Evolutionary conservation across 2,329 filamentous ascomycete species (phyloP).

Genomic region (Dactylellina cionopaga): DNA sequence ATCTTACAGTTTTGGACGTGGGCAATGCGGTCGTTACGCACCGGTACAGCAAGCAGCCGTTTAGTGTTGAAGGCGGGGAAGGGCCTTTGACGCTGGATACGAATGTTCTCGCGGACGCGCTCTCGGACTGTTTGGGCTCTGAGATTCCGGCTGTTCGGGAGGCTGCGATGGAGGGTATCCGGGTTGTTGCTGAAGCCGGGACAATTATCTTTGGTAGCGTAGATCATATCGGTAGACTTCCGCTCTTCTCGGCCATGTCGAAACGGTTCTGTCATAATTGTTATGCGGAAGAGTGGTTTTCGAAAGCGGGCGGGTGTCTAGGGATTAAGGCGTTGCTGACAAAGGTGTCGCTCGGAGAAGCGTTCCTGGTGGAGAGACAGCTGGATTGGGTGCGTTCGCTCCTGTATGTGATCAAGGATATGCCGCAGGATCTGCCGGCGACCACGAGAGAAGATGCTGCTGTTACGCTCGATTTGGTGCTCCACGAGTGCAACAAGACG

Average conservation of each 20-base stretch:
- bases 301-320: constrained; percentile 89
- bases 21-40: constrained; percentile 82
- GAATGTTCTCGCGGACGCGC: constrained; percentile 85
- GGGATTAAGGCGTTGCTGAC: constrained; percentile 90
- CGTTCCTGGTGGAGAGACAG: constrained; percentile 84
- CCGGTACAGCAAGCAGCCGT: constrained; percentile 79
- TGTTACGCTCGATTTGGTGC: constrained; percentile 80
- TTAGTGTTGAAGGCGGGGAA: constrained; percentile 86
- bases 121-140: constrained; percentile 88
- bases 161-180: constrained; percentile 80
- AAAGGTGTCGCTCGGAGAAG: constrained; percentile 82
- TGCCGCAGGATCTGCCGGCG: constrained; percentile 91
- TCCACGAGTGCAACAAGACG: constrained; percentile 80
- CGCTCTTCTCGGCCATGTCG: constrained; percentile 84
- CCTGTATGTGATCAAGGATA: constrained; percentile 97
- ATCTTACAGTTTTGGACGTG: constrained; percentile 90
- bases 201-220: constrained; percentile 80
- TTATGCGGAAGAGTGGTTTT: constrained; percentile 98
- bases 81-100: constrained; percentile 87
- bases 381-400: constrained; percentile 89
- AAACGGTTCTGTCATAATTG: constrained; percentile 92
- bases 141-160: constrained; percentile 83
- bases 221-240: constrained; percentile 76
- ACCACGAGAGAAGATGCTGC: constrained; percentile 86
- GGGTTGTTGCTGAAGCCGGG: constrained; percentile 79